Evolutionary conservation across 768 basidiomycete species (phyloP).

Genomic region (Glaciozyma antarctica): DNA sequence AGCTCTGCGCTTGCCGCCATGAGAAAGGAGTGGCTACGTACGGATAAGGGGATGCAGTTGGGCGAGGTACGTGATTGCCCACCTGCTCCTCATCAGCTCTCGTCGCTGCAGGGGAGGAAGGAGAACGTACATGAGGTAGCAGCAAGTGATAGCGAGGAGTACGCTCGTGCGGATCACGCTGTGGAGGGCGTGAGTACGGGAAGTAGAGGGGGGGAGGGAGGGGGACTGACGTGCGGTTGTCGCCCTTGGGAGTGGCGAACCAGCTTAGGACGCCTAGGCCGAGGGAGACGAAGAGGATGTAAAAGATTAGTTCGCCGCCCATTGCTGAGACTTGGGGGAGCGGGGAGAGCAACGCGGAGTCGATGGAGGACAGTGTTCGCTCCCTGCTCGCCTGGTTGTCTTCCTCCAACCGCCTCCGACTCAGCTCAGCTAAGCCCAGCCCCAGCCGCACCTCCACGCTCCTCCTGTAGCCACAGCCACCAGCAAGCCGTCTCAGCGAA

Average conservation of each 20-base stretch:
- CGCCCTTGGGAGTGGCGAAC: slow-evolving; percentile 70
- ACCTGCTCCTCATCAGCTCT: slow-evolving; percentile 38
- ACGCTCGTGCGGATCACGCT: slow-evolving; percentile 75
- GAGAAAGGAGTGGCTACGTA: slow-evolving; percentile 42
- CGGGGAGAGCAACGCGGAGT: too few species aligned
- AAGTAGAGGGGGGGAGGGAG: background rate
- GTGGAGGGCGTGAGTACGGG: slow-evolving; percentile 12
- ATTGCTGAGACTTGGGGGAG: background rate
- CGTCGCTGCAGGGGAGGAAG: background rate
- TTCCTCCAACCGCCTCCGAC: too few species aligned
- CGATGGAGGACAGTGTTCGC: too few species aligned
- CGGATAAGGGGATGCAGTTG: slow-evolving; percentile 84
- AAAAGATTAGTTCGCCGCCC: background rate
- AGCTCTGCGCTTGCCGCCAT: background rate
- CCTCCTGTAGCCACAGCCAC: too few species aligned
- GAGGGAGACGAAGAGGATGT: slow-evolving; percentile 43
- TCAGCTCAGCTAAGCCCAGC: too few species aligned
- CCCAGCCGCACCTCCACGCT: too few species aligned
- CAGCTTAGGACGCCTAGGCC: slow-evolving; percentile 54
- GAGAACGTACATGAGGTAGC: slow-evolving; percentile 61
- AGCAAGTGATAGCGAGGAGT: slow-evolving; percentile 66
- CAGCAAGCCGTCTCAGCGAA: background rate
- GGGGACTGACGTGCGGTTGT: slow-evolving; percentile 70
- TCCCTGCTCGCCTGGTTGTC: too few species aligned
- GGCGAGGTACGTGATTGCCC: slow-evolving; percentile 94